Base-by-base conservation (phyloP, 83 land plant genomes). In the Thuja plicata region DNA sequence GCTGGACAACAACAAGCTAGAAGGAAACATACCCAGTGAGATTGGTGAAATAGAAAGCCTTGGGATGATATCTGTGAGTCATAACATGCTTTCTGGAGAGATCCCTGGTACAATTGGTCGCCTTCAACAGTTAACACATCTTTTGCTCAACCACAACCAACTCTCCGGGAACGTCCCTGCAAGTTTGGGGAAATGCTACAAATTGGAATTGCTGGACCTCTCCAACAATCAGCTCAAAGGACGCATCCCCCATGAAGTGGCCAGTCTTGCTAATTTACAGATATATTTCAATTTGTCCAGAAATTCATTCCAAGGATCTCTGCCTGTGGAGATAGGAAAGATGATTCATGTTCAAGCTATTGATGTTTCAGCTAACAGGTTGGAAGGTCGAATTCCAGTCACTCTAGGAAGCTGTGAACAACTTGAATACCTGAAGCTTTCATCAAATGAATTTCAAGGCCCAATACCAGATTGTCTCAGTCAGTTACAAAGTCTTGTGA, bases 1-100 rank as follows among this genome's bases (percentile, higher is more conserved):
- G 84, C 32, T 97, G 73, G 92, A 92, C 6, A 90, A 92, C 86
- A 97, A 96, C 88, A 86, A 41, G 5, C 45, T 80, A 80, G 17
- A 80, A 41, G 84, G 84, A 80, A 80, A 19, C n/a, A 80, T 80
- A 17, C 30, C 84, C 0, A 80, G 7, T 5, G 84, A 80, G 45
- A 80, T 80, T 41, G n/a, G 46, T 0, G 17, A 80, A 41, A 40
- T 79, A 3, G 19, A 15, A 79, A 40, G 19, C 21, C 19, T 79
- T 37, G 83, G 83, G 5, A 0, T 0, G 8, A 5, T 79, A 79
- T 38, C 24, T 5, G 15, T 35, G 34, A 19, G 3, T 1, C 9
- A 79, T 37, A 79, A 79, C 0, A 40, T 37, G 19, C 83, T 79
- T 37, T 79, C 45, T 38, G 83, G 45, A 38, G 43, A 3, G 1